A percentile compares a stretch with the other conserved stretches of the same genome.
Evolutionary conservation across 768 basidiomycete genomes (phyloP).

Genomic region (Artomyces pyxidatus): DNA sequence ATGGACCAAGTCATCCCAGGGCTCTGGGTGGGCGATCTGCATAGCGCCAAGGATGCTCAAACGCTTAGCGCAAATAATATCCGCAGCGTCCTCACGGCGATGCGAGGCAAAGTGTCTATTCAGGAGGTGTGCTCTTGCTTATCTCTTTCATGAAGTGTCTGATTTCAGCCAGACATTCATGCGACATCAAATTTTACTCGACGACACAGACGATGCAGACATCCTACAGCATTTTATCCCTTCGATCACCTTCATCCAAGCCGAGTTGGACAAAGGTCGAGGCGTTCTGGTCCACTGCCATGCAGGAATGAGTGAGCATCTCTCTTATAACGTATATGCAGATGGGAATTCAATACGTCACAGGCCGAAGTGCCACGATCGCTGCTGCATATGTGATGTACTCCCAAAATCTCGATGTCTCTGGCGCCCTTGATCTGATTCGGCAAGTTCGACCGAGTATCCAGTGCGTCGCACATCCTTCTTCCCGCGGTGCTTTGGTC

Average conservation of each 20-base stretch:
- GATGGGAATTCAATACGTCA: not conserved
- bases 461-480: conserved; percentile 40
- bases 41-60: conserved; percentile 56
- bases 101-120: conserved; percentile 61
- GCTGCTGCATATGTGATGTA: conserved; percentile 89
- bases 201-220: conserved; percentile 70
- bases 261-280: conserved; percentile 63
- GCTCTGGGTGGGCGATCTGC: conserved; percentile 80
- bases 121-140: conserved; percentile 40
- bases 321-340: not conserved
- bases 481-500: conserved; percentile 3
- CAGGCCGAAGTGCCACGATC: conserved; percentile 79
- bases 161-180: conserved; percentile 55
- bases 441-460: conserved; percentile 55
- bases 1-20: conserved; percentile 79
- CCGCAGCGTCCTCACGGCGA: conserved; percentile 61
- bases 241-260: conserved; percentile 76
- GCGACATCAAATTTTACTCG: conserved; percentile 69
- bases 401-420: conserved; percentile 44
- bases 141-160: not conserved
- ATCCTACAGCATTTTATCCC: conserved; percentile 71
- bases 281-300: conserved; percentile 88
- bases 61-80: conserved; percentile 65
- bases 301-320: conserved; percentile 72
- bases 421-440: conserved; percentile 63